phyloP scores from a whole-genome alignment of 2,329 filamentous ascomycete genomes.

The Arthrobotrys megalospora region DNA sequence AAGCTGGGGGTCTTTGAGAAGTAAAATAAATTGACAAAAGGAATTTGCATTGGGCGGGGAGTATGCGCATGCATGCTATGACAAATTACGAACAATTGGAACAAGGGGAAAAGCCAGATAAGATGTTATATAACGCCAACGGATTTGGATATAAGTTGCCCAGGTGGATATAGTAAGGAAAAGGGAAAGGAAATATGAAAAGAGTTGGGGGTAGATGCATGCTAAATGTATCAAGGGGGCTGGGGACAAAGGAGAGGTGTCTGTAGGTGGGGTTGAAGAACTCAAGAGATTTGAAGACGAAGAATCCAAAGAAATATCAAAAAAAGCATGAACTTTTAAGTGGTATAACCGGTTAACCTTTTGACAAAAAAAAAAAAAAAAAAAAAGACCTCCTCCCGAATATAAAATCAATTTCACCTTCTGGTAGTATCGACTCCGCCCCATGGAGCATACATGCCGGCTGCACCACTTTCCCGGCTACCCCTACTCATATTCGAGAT shows the following conservation, averaged over 20 bases:
- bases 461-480: conserved; percentile 55
- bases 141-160: conserved; percentile 46
- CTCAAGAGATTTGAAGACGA: neutral
- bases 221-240: neutral
- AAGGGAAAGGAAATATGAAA: neutral
- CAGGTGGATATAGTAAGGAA: conserved; percentile 30
- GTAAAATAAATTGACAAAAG: conserved; percentile 7
- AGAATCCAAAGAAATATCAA: conserved; percentile 7
- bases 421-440: conserved; percentile 37
- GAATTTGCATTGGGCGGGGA: conserved; percentile 8
- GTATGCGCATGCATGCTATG: neutral
- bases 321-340: conserved; percentile 1
- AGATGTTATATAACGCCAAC: conserved; percentile 7
- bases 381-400: neutral
- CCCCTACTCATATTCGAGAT: conserved; percentile 44
- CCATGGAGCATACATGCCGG: conserved; percentile 55
- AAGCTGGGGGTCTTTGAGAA: neutral
- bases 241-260: conserved; percentile 2
- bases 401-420: conserved; percentile 25
- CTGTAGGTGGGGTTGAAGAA: neutral
- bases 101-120: neutral
- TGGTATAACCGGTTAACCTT: conserved; percentile 4
- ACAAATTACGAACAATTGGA: neutral
- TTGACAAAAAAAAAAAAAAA: conserved; percentile 9
- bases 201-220: neutral